Conservation (phyloP, 2,329 filamentous ascomycete species). For the Aspergillus sojae region DNA sequence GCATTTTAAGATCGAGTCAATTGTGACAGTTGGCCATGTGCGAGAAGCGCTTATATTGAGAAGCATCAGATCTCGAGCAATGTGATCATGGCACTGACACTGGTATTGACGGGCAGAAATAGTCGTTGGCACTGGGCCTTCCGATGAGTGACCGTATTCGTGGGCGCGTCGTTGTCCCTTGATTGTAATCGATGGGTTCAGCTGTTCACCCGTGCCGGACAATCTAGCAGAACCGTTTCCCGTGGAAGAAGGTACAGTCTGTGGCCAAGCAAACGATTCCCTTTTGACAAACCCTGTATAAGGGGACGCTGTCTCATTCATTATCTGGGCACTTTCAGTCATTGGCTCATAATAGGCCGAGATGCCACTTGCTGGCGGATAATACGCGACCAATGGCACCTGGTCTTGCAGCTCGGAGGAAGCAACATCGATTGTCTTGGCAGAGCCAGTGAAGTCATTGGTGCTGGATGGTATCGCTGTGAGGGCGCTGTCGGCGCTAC, state of each 20-base stretch:
- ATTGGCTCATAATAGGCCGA: background rate
- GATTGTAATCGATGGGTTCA: background rate
- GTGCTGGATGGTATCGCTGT: background rate
- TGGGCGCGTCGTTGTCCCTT: slow-evolving; percentile 4
- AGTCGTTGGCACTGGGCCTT: slow-evolving; percentile 3
- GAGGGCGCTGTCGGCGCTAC: slow-evolving; percentile 4
- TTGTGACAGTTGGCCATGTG: slow-evolving; percentile 20
- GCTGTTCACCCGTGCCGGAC: background rate
- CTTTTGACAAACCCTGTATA: slow-evolving; percentile 12
- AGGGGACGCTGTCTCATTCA: background rate
- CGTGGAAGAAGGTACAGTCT: slow-evolving; percentile 7
- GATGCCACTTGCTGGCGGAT: background rate
- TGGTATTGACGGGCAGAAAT: slow-evolving; percentile 9
- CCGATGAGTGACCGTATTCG: slow-evolving; percentile 8
- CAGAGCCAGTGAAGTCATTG: slow-evolving; percentile 6
- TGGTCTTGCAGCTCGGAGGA: slow-evolving; percentile 5
- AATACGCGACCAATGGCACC: background rate
- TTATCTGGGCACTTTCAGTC: background rate
- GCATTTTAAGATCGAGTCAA: slow-evolving; percentile 30
- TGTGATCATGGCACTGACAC: slow-evolving; percentile 30
- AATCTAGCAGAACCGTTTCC: slow-evolving; percentile 1
- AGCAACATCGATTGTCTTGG: background rate
- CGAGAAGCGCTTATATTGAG: slow-evolving; percentile 22
- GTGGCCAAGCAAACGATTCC: slow-evolving; percentile 11
- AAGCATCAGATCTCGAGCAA: slow-evolving; percentile 27